Evolutionary conservation across 192 early-diverging fungal genomes (phyloP).

Genomic region (Entomortierella parvispora): DNA sequence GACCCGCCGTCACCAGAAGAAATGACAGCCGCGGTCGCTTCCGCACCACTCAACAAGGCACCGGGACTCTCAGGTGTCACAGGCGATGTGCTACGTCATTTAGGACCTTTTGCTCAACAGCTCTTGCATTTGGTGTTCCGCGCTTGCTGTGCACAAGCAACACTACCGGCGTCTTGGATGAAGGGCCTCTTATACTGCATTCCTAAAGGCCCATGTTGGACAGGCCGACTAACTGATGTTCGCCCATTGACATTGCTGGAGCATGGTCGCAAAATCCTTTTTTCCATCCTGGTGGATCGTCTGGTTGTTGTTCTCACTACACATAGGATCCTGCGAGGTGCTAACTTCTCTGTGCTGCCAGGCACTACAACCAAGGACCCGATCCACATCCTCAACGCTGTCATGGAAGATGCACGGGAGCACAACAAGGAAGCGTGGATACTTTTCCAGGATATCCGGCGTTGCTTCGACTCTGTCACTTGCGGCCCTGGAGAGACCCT

Average conservation of each 20-base stretch:
- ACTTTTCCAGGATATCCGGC: slow-evolving; percentile 11
- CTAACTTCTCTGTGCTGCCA: slow-evolving; percentile 6
- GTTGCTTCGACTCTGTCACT: background rate
- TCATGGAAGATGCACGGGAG: slow-evolving; percentile 20
- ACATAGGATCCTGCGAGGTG: slow-evolving; percentile 1
- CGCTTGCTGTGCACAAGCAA: background rate
- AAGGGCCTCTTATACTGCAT: slow-evolving; percentile 8
- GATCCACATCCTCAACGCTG: slow-evolving; percentile 11
- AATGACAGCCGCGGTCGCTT: background rate
- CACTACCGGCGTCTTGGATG: background rate
- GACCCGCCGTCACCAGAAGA: background rate
- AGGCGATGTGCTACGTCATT: background rate
- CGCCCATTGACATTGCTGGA: slow-evolving; percentile 4
- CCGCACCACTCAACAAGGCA: background rate
- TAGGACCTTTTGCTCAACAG: background rate
- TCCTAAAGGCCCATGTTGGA: slow-evolving; percentile 1
- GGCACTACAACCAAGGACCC: slow-evolving; percentile 8
- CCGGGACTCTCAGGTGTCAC: slow-evolving; percentile 6
- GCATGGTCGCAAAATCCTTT: slow-evolving; percentile 3
- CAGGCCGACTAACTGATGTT: slow-evolving; percentile 1
- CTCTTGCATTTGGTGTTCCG: background rate
- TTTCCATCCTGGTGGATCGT: background rate
- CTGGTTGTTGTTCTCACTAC: background rate
- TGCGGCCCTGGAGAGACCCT: background rate
- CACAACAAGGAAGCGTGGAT: slow-evolving; percentile 6